phyloP scores from a whole-genome alignment of 805 yeast species.

The Starmerella apis region DNA sequence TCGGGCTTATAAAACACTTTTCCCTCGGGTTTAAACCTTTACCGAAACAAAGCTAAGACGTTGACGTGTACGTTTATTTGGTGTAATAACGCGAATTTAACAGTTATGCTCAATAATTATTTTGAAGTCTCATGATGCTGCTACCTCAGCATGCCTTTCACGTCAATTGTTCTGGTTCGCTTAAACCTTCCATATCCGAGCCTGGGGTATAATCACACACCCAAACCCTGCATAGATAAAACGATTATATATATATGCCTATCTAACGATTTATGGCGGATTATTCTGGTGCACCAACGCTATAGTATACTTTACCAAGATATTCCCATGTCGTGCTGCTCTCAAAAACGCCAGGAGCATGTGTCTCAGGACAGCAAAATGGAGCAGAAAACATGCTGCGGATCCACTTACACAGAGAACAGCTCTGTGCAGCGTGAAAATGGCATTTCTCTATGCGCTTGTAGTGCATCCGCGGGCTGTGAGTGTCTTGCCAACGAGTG shows the following conservation, averaged over 20 bases:
- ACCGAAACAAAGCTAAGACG: no score
- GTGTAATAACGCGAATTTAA: no score
- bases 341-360: slow-evolving; percentile 3
- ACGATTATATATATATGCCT: slow-evolving; percentile 1
- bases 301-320: neutral
- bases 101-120: no score
- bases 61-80: no score
- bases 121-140: no score
- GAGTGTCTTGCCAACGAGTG: slow-evolving; percentile 20
- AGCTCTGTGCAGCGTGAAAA: slow-evolving; percentile 11
- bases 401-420: neutral
- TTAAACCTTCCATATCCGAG: neutral
- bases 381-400: slow-evolving; percentile 12
- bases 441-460: slow-evolving; percentile 21
- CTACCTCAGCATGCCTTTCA: neutral
- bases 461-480: slow-evolving; percentile 18
- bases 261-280: neutral
- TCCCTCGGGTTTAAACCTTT: no score
- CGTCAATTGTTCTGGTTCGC: slow-evolving; percentile 4
- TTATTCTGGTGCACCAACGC: neutral
- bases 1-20: no score
- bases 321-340: slow-evolving; percentile 18
- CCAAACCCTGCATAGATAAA: neutral
- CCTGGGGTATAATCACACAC: slow-evolving; percentile 6
- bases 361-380: neutral